Conservation (phyloP, 768 basidiomycete genomes). For the Tremella yokohamensis region DNA sequence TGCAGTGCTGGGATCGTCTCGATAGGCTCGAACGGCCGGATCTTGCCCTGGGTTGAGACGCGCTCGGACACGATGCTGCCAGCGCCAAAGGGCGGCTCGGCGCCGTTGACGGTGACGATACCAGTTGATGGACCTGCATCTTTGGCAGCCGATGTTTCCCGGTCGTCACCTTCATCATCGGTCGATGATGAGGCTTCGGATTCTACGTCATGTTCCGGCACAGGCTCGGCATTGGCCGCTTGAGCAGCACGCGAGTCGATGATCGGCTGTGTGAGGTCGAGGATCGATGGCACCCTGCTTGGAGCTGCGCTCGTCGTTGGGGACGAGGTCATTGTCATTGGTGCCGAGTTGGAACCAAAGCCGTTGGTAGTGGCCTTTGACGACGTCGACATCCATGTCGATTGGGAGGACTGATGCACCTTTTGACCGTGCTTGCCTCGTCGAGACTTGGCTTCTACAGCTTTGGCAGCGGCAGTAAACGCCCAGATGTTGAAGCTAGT, state of each 20-base stretch:
- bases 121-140: slow-evolving; percentile 8
- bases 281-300: slow-evolving; percentile 12
- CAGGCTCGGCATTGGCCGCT: slow-evolving; percentile 30
- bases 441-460: slow-evolving; percentile 18
- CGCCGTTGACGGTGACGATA: slow-evolving; percentile 26
- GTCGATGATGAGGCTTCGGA: slow-evolving; percentile 38
- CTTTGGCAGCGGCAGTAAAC: slow-evolving; percentile 40
- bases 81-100: slow-evolving; percentile 12
- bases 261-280: slow-evolving; percentile 42
- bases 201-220: slow-evolving; percentile 30
- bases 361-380: not conserved
- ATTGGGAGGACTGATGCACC: not conserved
- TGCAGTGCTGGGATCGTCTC: slow-evolving; percentile 33
- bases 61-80: slow-evolving; percentile 42
- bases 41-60: slow-evolving; percentile 40
- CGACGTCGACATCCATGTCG: not conserved
- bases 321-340: slow-evolving; percentile 2
- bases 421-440: not conserved
- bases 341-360: not conserved
- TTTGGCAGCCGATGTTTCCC: not conserved
- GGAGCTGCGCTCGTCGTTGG: not conserved
- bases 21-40: slow-evolving; percentile 43
- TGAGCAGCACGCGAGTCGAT: slow-evolving; percentile 28
- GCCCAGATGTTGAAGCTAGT: slow-evolving; percentile 49
- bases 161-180: slow-evolving; percentile 10